Evolutionary conservation across 23 red algal species (phyloP), one percentile per base, ranked within the genome.

Genomic region (Chondrus crispus): DNA sequence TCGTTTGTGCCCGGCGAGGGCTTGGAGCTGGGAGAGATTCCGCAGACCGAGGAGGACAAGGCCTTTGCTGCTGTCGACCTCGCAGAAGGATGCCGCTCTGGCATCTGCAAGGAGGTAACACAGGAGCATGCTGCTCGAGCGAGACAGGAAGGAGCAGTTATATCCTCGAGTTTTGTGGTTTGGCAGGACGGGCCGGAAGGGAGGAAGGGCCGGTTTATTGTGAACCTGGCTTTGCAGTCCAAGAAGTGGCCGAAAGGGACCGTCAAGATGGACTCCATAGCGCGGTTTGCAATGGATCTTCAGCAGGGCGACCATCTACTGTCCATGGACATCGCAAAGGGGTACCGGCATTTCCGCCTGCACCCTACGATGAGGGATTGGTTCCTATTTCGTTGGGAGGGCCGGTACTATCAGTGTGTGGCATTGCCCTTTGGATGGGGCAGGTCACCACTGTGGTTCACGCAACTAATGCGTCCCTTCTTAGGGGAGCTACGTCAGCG

Each of bases 191-290:
- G 14, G 0, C 18, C 16, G 0, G 66, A 72, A 13, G 66, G 1
- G 32, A 36, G 32, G 32, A 72, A 72, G 32, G 66, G 66, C 66
- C 66, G 66, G 16, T 72, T 1, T 72, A 26, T 72, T 72, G n/a
- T 72, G 26, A 72, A 72, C 32, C 0, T 72, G 22, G 70, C 62
- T 12, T 14, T 14, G 4, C 69, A 89, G 69, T 79, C 70, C 24
- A 89, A 76, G 85, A 4, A 78, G 16, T 76, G 68, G 85, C 5
- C 54, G 55, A 89, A 79, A 28, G 47, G 85, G 32, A n/a, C 85
- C 1, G 51, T 89, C 8, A 43, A 49, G 24, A 89, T 89, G 85
- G 69, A 79, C 33, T 63, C 72, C 26, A 45, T 89, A 7, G n/a
- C 46, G 24, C 2, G 58, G 49, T 58, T 89, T 60, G 2, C 49